Conservation (phyloP, 805 yeast genomes). For the Cyberlindnera euphorbiiphila region DNA sequence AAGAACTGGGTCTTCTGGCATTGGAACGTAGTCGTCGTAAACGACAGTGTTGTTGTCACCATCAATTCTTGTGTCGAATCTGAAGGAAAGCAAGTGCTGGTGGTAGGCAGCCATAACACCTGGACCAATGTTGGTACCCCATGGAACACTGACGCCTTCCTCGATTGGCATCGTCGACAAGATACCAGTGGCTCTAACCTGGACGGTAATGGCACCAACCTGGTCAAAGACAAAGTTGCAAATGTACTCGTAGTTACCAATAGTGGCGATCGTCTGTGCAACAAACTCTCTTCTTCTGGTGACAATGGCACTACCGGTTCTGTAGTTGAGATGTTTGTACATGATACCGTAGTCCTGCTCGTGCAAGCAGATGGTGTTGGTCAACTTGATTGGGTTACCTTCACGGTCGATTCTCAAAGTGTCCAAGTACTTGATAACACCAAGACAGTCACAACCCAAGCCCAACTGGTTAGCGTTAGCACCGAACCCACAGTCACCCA, state of each 20-base stretch:
- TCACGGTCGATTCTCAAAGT: conserved; percentile 49
- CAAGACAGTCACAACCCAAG: conserved; percentile 81
- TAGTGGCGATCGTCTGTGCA: conserved; percentile 78
- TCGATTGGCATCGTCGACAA: conserved; percentile 82
- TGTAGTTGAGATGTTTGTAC: conserved; percentile 76
- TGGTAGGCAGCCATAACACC: conserved; percentile 82
- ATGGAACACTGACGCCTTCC: conserved; percentile 57
- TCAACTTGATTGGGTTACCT: conserved; percentile 60
- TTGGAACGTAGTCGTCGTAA: conserved; percentile 63
- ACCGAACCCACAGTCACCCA: conserved; percentile 85
- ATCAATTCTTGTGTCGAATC: conserved; percentile 80
- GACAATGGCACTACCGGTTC: conserved; percentile 66
- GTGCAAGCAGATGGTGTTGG: conserved; percentile 76
- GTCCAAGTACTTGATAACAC: conserved; percentile 72
- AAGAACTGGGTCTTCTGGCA: conserved; percentile 47
- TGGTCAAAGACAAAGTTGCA: conserved; percentile 68
- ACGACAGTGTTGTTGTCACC: conserved; percentile 75
- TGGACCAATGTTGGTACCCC: conserved; percentile 73
- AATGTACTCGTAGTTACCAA: conserved; percentile 79
- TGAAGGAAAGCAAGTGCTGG: conserved; percentile 74
- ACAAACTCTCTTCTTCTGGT: conserved; percentile 73
- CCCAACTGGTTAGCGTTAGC: conserved; percentile 61
- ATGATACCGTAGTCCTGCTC: conserved; percentile 75
- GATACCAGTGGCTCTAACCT: conserved; percentile 84
- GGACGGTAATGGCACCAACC: conserved; percentile 74